Evolutionary conservation across 2,329 filamentous ascomycete genomes (phyloP).

Genomic region (Ophiostoma sp.): DNA sequence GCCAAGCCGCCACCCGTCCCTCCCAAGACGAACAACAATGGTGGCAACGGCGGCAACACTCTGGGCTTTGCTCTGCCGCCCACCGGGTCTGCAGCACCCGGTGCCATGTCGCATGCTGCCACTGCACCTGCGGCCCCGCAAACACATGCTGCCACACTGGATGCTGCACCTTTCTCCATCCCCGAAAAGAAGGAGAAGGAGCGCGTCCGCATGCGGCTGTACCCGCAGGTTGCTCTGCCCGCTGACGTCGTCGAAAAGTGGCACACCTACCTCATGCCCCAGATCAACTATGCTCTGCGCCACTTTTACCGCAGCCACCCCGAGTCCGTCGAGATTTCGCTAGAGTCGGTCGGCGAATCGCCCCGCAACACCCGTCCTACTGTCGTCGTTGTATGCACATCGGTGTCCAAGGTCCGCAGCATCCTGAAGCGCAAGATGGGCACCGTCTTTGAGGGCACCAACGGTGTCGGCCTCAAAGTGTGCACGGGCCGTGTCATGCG

Average conservation of each 20-base stretch:
- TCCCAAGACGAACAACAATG: conserved; percentile 26
- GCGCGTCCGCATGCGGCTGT: conserved; percentile 34
- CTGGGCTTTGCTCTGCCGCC: background rate
- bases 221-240: conserved; percentile 59
- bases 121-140: background rate
- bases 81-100: background rate
- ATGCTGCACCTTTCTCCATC: background rate
- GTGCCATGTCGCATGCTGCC: background rate
- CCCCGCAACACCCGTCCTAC: conserved; percentile 67
- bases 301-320: conserved; percentile 71
- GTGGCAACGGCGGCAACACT: background rate
- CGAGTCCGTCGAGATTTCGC: conserved; percentile 75
- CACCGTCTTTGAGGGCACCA: conserved; percentile 63
- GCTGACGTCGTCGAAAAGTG: conserved; percentile 67
- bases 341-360: conserved; percentile 72
- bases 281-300: conserved; percentile 69
- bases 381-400: conserved; percentile 74
- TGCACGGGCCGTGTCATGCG: conserved; percentile 34
- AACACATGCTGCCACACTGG: no score
- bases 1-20: conserved; percentile 22
- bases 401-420: conserved; percentile 69
- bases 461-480: conserved; percentile 38
- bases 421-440: conserved; percentile 69
- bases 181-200: conserved; percentile 22
- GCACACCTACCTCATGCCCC: conserved; percentile 70